Evolutionary conservation across 2,329 filamentous ascomycete species (phyloP).

Genomic region (Trichoderma simmonsii): DNA sequence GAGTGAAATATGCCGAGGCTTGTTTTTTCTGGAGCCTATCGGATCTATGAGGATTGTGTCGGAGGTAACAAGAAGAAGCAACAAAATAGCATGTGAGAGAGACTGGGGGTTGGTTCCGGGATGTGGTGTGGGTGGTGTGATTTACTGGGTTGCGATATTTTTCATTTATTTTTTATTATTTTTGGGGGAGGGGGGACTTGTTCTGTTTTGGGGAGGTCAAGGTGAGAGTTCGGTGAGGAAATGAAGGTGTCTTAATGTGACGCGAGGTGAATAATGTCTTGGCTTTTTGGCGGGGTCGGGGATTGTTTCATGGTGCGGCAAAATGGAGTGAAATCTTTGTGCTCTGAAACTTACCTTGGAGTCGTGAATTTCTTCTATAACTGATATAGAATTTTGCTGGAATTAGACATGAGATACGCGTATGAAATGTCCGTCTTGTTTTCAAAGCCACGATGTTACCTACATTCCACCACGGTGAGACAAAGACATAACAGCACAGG

Average conservation of each 20-base stretch:
- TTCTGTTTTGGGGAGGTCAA: background rate
- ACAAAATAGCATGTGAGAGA: conserved; percentile 5
- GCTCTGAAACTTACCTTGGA: background rate
- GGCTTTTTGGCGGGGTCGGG: background rate
- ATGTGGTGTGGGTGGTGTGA: background rate
- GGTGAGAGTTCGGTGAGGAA: background rate
- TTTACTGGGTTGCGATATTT: background rate
- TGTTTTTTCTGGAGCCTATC: background rate
- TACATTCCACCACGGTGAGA: background rate
- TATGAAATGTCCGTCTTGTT: background rate
- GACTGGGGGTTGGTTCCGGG: background rate
- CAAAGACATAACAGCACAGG: background rate
- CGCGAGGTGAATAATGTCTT: background rate
- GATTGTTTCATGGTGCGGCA: background rate
- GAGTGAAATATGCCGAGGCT: conserved; percentile 2
- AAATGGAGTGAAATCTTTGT: background rate
- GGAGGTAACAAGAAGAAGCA: background rate
- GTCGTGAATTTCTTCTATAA: background rate
- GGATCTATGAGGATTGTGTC: background rate
- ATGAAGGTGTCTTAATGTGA: background rate
- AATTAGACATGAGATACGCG: background rate
- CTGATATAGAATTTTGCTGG: background rate
- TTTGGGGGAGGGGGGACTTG: background rate
- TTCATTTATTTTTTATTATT: background rate
- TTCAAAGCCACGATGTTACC: background rate